Conservation (phyloP, 1,139 yeast species). For the Hansenula anomala region DNA sequence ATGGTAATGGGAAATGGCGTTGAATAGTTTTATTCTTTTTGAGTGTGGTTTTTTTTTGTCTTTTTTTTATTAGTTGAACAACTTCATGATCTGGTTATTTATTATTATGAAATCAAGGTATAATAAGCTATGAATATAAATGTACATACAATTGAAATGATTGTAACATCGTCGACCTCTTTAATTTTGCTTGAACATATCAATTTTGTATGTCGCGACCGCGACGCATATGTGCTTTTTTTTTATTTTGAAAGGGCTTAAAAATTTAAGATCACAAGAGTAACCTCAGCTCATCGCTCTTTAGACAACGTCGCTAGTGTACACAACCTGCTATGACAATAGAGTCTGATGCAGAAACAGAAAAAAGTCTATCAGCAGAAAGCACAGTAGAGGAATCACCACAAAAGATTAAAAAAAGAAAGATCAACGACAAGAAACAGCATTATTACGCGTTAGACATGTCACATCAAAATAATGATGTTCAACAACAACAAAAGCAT, state of each 20-base stretch:
- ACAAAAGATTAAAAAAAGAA: background rate
- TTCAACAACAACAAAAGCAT: background rate
- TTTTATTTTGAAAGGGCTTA: no score
- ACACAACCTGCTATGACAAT: conserved; percentile 1
- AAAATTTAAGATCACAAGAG: no score
- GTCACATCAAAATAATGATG: background rate
- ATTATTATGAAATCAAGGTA: no score
- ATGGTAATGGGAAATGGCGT: conserved; percentile 13
- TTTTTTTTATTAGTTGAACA: background rate
- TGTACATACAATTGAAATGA: no score
- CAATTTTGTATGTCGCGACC: no score
- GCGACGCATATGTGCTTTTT: no score
- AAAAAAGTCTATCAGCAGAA: conserved; percentile 1
- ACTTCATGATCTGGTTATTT: no score
- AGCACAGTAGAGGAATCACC: conserved; percentile 2
- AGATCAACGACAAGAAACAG: background rate
- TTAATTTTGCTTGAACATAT: no score
- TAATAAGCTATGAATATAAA: no score
- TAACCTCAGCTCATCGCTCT: no score
- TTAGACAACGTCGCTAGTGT: no score
- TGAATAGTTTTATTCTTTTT: background rate
- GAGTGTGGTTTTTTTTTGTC: background rate
- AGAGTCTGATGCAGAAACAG: conserved; percentile 2
- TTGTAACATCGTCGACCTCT: no score
- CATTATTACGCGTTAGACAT: background rate